Base-by-base conservation (phyloP, 1,284 basidiomycete genomes). In the Malassezia sympodialis region DNA sequence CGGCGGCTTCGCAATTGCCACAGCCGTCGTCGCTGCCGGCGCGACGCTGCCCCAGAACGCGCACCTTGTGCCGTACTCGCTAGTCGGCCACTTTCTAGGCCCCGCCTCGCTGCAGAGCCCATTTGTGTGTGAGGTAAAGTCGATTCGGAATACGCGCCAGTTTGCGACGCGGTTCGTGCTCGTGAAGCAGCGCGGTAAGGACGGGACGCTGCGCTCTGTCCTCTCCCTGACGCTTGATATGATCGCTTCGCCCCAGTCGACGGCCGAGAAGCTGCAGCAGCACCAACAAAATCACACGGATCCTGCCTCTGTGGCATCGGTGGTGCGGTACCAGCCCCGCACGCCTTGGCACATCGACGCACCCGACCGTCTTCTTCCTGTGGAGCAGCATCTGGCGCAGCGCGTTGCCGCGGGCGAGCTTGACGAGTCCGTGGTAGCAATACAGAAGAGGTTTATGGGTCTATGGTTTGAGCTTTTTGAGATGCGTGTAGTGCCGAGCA, bases 1-100 rank as follows among this genome's bases (percentile, higher is more conserved):
- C 34, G 68, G 68, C n/a, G 68, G 68, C 19, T 69, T 61, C 31
- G 65, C 63, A 2, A 46, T 61, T 19, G 65, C 63, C 1, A 51
- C 63, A 10, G 53, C 58, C 3, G 51, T 68, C 1, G 49, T 54
- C 17, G 62, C 66, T 7, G 68, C 63, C 2, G 64, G 61, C 47
- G 56, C 67, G n/a, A 62, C 68, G 12, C 52, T 70, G 37, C 28
- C 49, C 11, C 4, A 32, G 14, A 54, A 65, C 19, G 24, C 40
- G 5, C 53, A 44, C 44, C 61, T 68, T 11, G 55, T 62, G 24
- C 62, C 66, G 37, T 67, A 67, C 42, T 68, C 68, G n/a, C 10
- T 67, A 2, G 39, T 58, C 1, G 67, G 65, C 34, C 60, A 58
- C 46, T 70, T 63, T 27, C 59, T 68, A 6, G 67, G 68, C 1